A percentile compares a stretch with the other conserved stretches of the same genome.
Evolutionary conservation across 345 rosid species (phyloP).

Genomic region (Diplotaxis tenuifolia): DNA sequence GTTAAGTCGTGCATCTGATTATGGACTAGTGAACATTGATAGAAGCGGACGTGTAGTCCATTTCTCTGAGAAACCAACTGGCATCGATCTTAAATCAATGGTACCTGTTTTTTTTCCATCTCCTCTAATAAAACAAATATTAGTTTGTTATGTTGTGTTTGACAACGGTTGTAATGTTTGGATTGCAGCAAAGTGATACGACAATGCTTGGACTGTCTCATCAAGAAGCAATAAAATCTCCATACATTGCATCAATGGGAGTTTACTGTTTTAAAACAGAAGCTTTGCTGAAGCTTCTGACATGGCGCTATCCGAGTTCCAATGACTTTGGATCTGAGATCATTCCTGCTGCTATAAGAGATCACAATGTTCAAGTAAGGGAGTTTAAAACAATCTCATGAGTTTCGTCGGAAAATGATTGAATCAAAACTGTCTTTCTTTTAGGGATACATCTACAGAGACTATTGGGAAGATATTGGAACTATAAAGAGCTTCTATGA

Average conservation of each 20-base stretch:
- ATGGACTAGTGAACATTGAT: slow-evolving; percentile 82
- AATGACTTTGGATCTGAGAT: slow-evolving; percentile 95
- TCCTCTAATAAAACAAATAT: background rate
- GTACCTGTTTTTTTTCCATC: slow-evolving; percentile 39
- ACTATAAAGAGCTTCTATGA: slow-evolving; percentile 84
- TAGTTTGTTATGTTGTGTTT: background rate
- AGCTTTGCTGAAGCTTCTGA: slow-evolving; percentile 65
- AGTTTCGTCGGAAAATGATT: background rate
- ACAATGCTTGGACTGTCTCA: slow-evolving; percentile 61
- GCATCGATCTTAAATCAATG: slow-evolving; percentile 74
- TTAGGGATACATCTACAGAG: slow-evolving; percentile 73
- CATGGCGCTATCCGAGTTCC: slow-evolving; percentile 69
- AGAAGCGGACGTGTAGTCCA: slow-evolving; percentile 61
- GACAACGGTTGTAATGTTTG: background rate
- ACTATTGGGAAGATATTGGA: slow-evolving; percentile 98
- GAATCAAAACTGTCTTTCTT: slow-evolving; percentile 6
- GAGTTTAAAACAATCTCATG: background rate
- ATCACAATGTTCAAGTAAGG: slow-evolving; percentile 72
- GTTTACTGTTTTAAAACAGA: slow-evolving; percentile 81
- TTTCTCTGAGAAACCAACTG: slow-evolving; percentile 85
- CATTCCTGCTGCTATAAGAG: slow-evolving; percentile 85
- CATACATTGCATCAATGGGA: slow-evolving; percentile 95
- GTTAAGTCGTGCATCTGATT: slow-evolving; percentile 86
- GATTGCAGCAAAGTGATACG: slow-evolving; percentile 78
- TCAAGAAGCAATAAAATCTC: slow-evolving; percentile 58